Evolutionary conservation across 768 basidiomycete genomes (phyloP), one percentile per base, ranked within the genome.

Genomic region (Agaricus blazei): DNA sequence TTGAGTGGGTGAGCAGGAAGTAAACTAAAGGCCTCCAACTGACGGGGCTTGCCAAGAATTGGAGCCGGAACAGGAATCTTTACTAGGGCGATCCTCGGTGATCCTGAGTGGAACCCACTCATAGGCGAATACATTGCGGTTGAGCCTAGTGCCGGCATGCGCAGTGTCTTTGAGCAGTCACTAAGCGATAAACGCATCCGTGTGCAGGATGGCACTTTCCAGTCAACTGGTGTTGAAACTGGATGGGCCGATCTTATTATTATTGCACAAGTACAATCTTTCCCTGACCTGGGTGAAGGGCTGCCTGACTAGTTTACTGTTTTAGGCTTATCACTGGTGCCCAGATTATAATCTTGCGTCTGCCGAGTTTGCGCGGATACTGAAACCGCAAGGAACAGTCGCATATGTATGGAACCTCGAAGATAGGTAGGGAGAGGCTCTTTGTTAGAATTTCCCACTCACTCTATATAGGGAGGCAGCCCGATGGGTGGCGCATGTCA

Each of bases 271-370:
- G 87, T 84, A 61, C 15, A 64, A 27, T 46, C n/a, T 9, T 15
- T 36, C 47, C 40, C 48, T 48, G 41, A 45, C n/a, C 23, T 51
- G 54, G 23, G 11, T 26, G 5, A 40, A 49, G 15, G 5, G 45
- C 24, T 43, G 60, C 52, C 51, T 63, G 57, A 47, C 40, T 28
- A 46, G 55, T 8, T 41, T 55, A 24, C 66, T 9, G 45, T 24
- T 5, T 1, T 2, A 95, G 85, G 95, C 95, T 14, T 97, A 87
- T 68, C 95, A 98, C 72, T 98, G 95, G 95, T 90, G 89, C 59
- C 87, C 87, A 9, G 81, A 94, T 66, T 87, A 84, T 64, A 79
- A 83, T 45, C 75, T 72, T 51, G 92, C 94, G 0, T 77, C 82
- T 19, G 69, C 69, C 0, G 94, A 97, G 65, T 90, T 96, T 61